phyloP scores from a whole-genome alignment of 2,329 filamentous ascomycete species.

The Penicillium sp. region DNA sequence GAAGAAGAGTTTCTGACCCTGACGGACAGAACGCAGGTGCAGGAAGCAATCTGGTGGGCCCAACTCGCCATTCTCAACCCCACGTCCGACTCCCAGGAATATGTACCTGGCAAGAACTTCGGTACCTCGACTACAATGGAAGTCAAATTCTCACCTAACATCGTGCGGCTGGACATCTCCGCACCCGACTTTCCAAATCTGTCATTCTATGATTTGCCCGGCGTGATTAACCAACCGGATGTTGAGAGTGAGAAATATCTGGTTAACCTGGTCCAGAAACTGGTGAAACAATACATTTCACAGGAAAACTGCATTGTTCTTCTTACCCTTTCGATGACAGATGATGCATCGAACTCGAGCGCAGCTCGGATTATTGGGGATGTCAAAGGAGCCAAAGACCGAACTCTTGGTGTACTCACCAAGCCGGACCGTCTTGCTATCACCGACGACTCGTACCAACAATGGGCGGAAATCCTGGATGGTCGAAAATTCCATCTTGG shows the following conservation, averaged over 20 bases:
- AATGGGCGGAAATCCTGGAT: conserved; percentile 65
- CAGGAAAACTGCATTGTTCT: conserved; percentile 73
- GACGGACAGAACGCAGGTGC: conserved; percentile 61
- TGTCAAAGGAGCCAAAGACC: conserved; percentile 52
- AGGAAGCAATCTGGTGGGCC: conserved; percentile 68
- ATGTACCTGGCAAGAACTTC: conserved; percentile 52
- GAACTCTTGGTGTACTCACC: conserved; percentile 75
- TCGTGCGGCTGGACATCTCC: conserved; percentile 73
- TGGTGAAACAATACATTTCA: conserved; percentile 69
- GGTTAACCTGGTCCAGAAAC: conserved; percentile 68
- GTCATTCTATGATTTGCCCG: conserved; percentile 83
- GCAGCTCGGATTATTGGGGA: conserved; percentile 65
- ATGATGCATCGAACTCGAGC: conserved; percentile 73
- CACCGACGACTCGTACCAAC: conserved; percentile 47
- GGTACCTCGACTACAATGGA: conserved; percentile 33
- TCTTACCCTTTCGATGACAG: conserved; percentile 74
- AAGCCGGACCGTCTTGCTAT: conserved; percentile 73
- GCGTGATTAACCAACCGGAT: conserved; percentile 71
- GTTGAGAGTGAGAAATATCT: conserved; percentile 66
- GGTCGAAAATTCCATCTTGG: conserved; percentile 64
- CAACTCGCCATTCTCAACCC: conserved; percentile 78
- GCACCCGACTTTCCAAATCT: conserved; percentile 70
- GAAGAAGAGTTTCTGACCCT: conserved; percentile 64
- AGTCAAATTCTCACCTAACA: conserved; percentile 78
- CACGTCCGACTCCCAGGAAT: conserved; percentile 51